phyloP scores from a whole-genome alignment of 2,329 filamentous ascomycete species.

The Colletotrichum nymphaeae region DNA sequence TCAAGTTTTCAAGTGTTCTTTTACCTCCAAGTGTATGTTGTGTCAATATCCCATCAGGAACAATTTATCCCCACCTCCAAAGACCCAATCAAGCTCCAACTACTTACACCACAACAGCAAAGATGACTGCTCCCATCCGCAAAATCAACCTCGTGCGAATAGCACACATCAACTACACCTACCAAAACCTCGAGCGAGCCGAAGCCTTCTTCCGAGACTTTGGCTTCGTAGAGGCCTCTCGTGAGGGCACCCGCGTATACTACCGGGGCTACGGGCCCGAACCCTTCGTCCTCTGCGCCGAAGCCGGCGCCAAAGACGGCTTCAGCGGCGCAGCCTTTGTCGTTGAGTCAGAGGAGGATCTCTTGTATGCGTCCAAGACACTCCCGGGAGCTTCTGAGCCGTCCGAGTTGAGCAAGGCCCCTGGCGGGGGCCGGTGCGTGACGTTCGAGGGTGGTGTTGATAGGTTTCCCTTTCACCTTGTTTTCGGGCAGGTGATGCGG shows the following conservation, averaged over 20 bases:
- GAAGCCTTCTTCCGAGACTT: slow-evolving; percentile 58
- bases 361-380: slow-evolving; percentile 59
- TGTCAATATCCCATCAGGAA: too few relatives aligned
- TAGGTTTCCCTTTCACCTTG: slow-evolving; percentile 67
- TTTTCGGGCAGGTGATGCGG: slow-evolving; percentile 61
- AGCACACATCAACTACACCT: slow-evolving; percentile 61
- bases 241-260: slow-evolving; percentile 60
- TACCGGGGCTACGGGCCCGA: slow-evolving; percentile 71
- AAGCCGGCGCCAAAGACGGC: slow-evolving; percentile 55
- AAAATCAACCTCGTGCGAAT: slow-evolving; percentile 51
- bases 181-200: slow-evolving; percentile 54
- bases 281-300: slow-evolving; percentile 68
- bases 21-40: too few relatives aligned
- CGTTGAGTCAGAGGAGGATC: slow-evolving; percentile 66
- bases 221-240: slow-evolving; percentile 55
- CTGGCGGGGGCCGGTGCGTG: slow-evolving; percentile 64
- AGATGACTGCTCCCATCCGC: slow-evolving; percentile 18
- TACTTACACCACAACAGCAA: too few relatives aligned
- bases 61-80: too few relatives aligned
- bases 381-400: slow-evolving; percentile 60
- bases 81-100: too few relatives aligned
- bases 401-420: slow-evolving; percentile 59
- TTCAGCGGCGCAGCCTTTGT: slow-evolving; percentile 70
- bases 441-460: slow-evolving; percentile 65
- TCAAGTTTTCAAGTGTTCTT: too few relatives aligned